phyloP scores from a whole-genome alignment of 257 asterid genomes.

The Capsicum baccatum region DNA sequence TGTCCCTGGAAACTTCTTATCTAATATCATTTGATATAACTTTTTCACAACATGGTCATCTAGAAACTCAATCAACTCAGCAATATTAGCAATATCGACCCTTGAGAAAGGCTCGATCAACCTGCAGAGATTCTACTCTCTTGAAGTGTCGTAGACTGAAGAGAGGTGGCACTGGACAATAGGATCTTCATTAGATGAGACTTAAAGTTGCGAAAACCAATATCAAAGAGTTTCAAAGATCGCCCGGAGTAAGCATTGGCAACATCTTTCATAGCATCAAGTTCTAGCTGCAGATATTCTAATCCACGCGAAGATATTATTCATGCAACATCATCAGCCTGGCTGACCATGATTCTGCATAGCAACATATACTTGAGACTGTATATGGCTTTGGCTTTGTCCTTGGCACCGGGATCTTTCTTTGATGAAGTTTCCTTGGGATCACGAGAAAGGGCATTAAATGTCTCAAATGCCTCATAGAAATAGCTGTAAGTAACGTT shows the following conservation, averaged over 20 bases:
- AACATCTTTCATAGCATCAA: constrained; percentile 61
- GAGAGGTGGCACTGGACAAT: constrained; percentile 55
- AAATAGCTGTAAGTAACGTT: constrained; percentile 52
- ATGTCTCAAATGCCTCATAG: constrained; percentile 54
- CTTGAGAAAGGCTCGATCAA: constrained; percentile 52
- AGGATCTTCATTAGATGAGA: constrained; percentile 53
- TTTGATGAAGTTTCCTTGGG: too few relatives aligned
- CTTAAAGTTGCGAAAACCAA: constrained; percentile 39
- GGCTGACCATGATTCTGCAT: constrained; percentile 56
- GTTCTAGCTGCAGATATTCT: constrained; percentile 53
- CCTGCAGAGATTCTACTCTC: constrained; percentile 58
- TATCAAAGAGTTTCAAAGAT: constrained; percentile 48
- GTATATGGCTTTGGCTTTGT: constrained; percentile 42
- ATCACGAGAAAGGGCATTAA: constrained; percentile 43
- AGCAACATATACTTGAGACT: constrained; percentile 59
- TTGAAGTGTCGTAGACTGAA: constrained; percentile 47
- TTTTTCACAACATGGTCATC: constrained; percentile 54
- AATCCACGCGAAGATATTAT: constrained; percentile 52
- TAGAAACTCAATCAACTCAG: constrained; percentile 52
- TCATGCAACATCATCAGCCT: constrained; percentile 53
- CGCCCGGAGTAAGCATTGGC: constrained; percentile 55
- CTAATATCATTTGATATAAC: constrained; percentile 54
- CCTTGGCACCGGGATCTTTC: too few relatives aligned
- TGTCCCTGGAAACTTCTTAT: constrained; percentile 56
- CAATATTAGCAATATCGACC: constrained; percentile 50